Evolutionary conservation across 352 stramenopile genomes (phyloP).

Genomic region (Globisporangium middletonii): DNA sequence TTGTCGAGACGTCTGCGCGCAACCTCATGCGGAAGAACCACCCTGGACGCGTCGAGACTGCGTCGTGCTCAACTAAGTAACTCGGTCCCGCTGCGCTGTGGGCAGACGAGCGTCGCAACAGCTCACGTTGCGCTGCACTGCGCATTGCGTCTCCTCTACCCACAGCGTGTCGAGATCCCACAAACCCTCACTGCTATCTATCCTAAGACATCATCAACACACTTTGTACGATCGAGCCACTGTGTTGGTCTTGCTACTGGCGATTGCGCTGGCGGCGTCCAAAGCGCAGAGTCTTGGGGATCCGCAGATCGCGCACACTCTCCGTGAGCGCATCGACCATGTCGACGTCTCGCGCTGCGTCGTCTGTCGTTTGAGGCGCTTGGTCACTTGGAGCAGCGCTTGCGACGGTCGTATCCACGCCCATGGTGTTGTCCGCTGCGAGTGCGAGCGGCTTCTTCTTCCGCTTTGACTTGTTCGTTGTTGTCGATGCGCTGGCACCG

Average conservation of each 20-base stretch:
- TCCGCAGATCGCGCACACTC: constrained; percentile 21
- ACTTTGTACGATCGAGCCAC: too few species aligned
- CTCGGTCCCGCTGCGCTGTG: background rate
- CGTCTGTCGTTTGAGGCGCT: background rate
- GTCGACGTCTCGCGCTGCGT: constrained; percentile 12
- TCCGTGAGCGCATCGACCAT: constrained; percentile 21
- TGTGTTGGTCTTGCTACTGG: background rate
- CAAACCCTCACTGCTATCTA: too few species aligned
- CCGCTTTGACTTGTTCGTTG: constrained; percentile 10
- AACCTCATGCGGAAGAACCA: constrained; percentile 54
- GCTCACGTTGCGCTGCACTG: too few species aligned
- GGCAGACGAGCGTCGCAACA: too few species aligned
- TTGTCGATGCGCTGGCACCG: background rate
- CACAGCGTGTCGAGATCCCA: too few species aligned
- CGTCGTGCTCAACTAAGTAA: constrained; percentile 1
- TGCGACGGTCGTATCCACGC: background rate
- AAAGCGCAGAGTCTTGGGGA: constrained; percentile 31
- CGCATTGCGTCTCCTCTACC: too few species aligned
- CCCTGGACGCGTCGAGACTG: constrained; percentile 18
- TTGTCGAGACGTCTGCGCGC: constrained; percentile 57
- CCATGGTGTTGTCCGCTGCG: background rate
- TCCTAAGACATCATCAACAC: too few species aligned
- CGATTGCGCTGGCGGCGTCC: constrained; percentile 9
- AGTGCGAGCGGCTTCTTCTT: constrained; percentile 15
- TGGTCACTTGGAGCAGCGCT: constrained; percentile 9